Base-by-base conservation (phyloP, 106 monocot genomes). In the Dendrobium officinale region DNA sequence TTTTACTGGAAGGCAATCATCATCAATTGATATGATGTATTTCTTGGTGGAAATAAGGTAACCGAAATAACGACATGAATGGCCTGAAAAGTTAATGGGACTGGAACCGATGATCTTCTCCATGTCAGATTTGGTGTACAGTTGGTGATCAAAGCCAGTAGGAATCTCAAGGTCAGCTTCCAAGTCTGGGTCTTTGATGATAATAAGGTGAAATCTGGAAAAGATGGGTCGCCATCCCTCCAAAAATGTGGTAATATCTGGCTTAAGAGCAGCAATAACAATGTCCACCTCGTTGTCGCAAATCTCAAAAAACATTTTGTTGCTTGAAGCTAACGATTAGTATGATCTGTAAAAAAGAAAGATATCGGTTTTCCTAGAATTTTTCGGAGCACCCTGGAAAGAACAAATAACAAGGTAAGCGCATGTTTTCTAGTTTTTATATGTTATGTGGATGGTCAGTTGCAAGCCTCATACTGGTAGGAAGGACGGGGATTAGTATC, bases 41-140 rank as follows among this genome's bases (percentile, higher is more conserved):
- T 92, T 96, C 79, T 89, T 96, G 77, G 77, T 67, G 0, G 96
- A 96, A 42, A 96, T 48, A n/a, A 96, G 91, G 73, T 92, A 96
- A 10, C 96, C 96, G 72, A 96, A 90, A 83, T 96, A 93, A 3
- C 95, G 82, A 75, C 91, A 93, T n/a, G 91, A 93, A 78, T 89
- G 87, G 40, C 93, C 93, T 40, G 96, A 91, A 83, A 96, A 91
- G 45, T 87, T 87, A 17, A 93, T 85, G 51, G 84, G 79, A 17
- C 86, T 81, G n/a, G 81, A n/a, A 22, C 86, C 88, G 43, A 56
- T 37, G 40, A 91, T 43, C 33, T 59, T 73, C 49, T 86, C 85
- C 26, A 93, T 89, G 66, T 98, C 97, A 31, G 92, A 82, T 82
- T 91, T 89, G 51, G 92, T 88, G 75, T 86, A 92, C 15, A 97